Evolutionary conservation across 805 yeast genomes (phyloP).

Genomic region (Myxozyma sirexii): DNA sequence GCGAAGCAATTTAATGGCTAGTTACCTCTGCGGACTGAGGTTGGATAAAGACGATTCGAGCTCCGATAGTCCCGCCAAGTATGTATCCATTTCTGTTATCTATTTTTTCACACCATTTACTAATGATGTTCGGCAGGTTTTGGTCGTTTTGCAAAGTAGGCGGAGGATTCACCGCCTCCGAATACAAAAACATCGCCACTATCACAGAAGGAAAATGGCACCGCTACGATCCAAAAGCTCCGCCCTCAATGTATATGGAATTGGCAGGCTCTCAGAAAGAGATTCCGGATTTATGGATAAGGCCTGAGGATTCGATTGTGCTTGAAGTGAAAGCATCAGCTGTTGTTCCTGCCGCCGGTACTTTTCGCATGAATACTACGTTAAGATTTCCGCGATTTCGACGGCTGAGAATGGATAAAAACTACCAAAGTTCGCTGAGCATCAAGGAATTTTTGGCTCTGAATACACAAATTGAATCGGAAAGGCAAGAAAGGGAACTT

Average conservation of each 20-base stretch:
- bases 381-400: conserved; percentile 76
- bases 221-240: conserved; percentile 45
- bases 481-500: conserved; percentile 45
- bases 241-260: conserved; percentile 44
- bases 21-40: conserved; percentile 73
- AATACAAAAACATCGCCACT: conserved; percentile 60
- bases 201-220: conserved; percentile 66
- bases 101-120: neutral
- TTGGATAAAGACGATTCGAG: conserved; percentile 45
- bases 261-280: conserved; percentile 38
- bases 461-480: conserved; percentile 37
- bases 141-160: conserved; percentile 77
- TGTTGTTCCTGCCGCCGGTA: conserved; percentile 51
- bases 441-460: conserved; percentile 25
- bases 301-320: conserved; percentile 75
- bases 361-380: conserved; percentile 69
- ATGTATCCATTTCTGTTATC: neutral
- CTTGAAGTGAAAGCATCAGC: conserved; percentile 83
- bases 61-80: conserved; percentile 40
- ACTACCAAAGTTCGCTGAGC: conserved; percentile 42
- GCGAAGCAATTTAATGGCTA: conserved; percentile 44
- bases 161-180: conserved; percentile 74
- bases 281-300: conserved; percentile 74
- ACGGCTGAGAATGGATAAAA: conserved; percentile 68
- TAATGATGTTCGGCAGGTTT: conserved; percentile 43